Percentiles rank a stretch among this genome's conserved stretches.
Evolutionary conservation across 164 flowering plant species (phyloP).

Genomic region (Malania oleifera): DNA sequence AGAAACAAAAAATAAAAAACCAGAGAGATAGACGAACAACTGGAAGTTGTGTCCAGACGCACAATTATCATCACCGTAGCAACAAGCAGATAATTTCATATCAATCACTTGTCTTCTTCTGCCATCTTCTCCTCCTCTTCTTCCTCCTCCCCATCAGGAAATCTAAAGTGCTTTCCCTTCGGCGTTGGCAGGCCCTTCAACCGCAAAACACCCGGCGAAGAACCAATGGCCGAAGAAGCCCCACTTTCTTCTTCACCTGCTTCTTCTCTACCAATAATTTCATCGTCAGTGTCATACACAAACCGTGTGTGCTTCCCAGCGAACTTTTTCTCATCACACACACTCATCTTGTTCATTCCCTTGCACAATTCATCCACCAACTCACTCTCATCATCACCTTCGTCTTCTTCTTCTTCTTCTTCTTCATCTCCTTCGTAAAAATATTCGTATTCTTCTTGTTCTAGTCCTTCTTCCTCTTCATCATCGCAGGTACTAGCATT

Average conservation of each 20-base stretch:
- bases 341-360: conserved; percentile 33
- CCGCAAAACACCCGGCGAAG: conserved; percentile 20
- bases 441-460: conserved; percentile 25
- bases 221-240: conserved; percentile 7
- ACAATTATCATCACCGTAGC: no score
- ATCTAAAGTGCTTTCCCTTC: conserved; percentile 58
- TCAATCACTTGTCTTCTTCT: no score
- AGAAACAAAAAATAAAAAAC: no score
- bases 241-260: conserved; percentile 4
- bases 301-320: conserved; percentile 55
- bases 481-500: conserved; percentile 51
- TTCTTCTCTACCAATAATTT: conserved; percentile 27
- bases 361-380: conserved; percentile 48
- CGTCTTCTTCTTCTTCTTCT: conserved; percentile 11
- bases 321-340: conserved; percentile 27
- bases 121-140: conserved; percentile 17
- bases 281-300: conserved; percentile 59
- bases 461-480: conserved; percentile 37
- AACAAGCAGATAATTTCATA: no score
- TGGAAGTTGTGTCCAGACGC: no score
- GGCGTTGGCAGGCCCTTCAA: conserved; percentile 59
- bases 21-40: no score
- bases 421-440: conserved; percentile 20
- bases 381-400: conserved; percentile 14
- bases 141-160: conserved; percentile 32